phyloP scores from a whole-genome alignment of 768 basidiomycete genomes.

The Rhodotorula toruloides region DNA sequence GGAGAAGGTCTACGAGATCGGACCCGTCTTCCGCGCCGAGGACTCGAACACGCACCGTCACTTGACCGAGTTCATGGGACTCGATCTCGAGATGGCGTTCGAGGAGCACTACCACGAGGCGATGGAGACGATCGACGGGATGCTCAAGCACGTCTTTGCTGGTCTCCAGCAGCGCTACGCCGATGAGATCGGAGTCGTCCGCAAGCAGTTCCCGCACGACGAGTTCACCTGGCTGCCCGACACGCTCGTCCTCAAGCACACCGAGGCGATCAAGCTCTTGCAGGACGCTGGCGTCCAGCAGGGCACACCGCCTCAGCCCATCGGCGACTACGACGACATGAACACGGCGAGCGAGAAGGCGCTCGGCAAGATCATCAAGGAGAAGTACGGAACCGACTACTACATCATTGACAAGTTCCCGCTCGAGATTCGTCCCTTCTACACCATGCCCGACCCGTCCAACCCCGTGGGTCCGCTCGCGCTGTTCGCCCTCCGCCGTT shows the following conservation, averaged over 20 bases:
- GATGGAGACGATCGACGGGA: conserved; percentile 78
- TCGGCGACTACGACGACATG: conserved; percentile 80
- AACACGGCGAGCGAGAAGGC: conserved; percentile 94
- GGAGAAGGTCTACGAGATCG: conserved; percentile 96
- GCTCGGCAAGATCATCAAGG: conserved; percentile 80
- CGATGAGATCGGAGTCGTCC: conserved; percentile 74
- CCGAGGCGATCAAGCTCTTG: conserved; percentile 78
- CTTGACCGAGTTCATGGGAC: conserved; percentile 95
- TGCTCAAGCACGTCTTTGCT: conserved; percentile 80
- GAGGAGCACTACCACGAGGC: conserved; percentile 99
- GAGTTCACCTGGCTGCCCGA: conserved; percentile 92
- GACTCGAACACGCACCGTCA: conserved; percentile 96
- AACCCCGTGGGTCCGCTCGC: conserved; percentile 59
- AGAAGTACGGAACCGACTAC: conserved; percentile 95
- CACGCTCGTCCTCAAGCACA: conserved; percentile 77
- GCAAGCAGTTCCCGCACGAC: conserved; percentile 86
- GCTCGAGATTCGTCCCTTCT: conserved; percentile 88
- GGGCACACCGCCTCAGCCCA: conserved; percentile 45
- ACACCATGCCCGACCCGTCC: conserved; percentile 95
- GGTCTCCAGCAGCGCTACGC: conserved; percentile 69
- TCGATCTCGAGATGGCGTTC: conserved; percentile 98
- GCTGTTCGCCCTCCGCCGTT: not conserved
- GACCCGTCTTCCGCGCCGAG: conserved; percentile 90
- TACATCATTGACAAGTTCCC: conserved; percentile 99
- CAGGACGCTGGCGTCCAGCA: conserved; percentile 73